Evolutionary conservation across 257 asterid species (phyloP), one percentile per base, ranked within the genome.

Genomic region (Fraxinus excelsior): DNA sequence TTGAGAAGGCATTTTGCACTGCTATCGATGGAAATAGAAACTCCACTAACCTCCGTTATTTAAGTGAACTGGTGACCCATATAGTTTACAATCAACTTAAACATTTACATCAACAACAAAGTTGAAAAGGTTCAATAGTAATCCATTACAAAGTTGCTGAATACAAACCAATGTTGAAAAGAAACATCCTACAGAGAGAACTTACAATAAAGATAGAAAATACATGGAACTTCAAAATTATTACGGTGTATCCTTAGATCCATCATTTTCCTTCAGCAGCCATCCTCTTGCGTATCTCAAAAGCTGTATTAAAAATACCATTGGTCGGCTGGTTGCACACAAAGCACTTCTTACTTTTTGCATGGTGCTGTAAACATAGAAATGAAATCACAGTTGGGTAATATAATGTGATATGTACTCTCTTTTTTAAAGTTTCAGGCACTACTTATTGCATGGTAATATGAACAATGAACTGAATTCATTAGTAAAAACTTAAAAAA

Each of bases 301-400:
- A 91, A 12, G 99, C 99, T 10, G 97, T 96, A 80, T 96, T 93
- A 89, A 96, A 96, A 81, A 93, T 90, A 74, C 99, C 99, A 77
- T 84, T 85, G 9, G 99, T 96, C n/a, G 96, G 96, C 89, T 96
- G 90, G 86, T 96, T 87, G 94, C 99, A 96, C 19, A 96, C 98
- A 71, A 87, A 96, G 91, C 99, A 96, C 91, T 93, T 96, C 89
- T 96, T 96, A 31, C 88, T 96, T 78, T 76, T 93, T 60, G 96
- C 91, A 84, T 96, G 99, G 82, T 96, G 99, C 99, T 96, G 96
- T 77, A 60, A 81, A 65, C 68, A 80, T 70, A 74, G 56, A 70
- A 62, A 78, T 37, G 67, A 58, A 80, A 23, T 37, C 51, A 37
- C 32, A 46, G 46, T 79, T 75, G 78, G 84, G 16, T 23, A 40